Evolutionary conservation across 2,329 filamentous ascomycete species (phyloP), one percentile per base, ranked within the genome.

Genomic region (Chaetomiaceae sp.): DNA sequence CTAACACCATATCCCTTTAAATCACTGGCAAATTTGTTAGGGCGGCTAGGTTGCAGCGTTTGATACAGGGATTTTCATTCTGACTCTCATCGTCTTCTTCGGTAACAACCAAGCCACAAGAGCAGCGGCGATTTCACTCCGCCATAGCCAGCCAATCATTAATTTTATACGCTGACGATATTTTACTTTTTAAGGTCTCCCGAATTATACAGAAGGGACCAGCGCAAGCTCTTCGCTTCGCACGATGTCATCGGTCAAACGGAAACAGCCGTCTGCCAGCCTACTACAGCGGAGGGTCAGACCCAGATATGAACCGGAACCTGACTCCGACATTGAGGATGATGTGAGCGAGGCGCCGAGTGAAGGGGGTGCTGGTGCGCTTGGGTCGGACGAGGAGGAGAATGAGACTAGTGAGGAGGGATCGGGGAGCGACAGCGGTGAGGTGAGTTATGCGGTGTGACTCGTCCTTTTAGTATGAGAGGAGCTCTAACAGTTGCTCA

Each of bases 271-370:
- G 18, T 30, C 48, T 1, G 27, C 41, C 15, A 48, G 41, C 27
- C 51, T 55, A 12, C 41, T 58, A 14, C 45, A 58, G 27, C 47
- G 56, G 20, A 44, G 57, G 34, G 57, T 59, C 11, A 48, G 50
- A 6, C 55, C 56, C 0, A 50, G 57, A 39, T 50, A 52, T 38
- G 57, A 59, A 40, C 50, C 55, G 9, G 57, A 59, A 40, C 57
- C 53, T 2, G 56, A 58, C 30, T 57, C 55, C 6, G 57, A 59
- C 19, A 24, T 53, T 15, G 52, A 54, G 12, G 52, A 49, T 6
- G 45, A 47, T 6, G 36, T 24, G 38, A 52, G 46, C 37, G 50
- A 57, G 9, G 56, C 50, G 20, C 55, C 58, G 1, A 61, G 59
- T 40, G 59, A 61, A 40, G 56, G 59, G 33, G 52, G 51, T 27